Evolutionary conservation across 2,329 filamentous ascomycete species (phyloP).

Genomic region (Fusarium camptoceras): DNA sequence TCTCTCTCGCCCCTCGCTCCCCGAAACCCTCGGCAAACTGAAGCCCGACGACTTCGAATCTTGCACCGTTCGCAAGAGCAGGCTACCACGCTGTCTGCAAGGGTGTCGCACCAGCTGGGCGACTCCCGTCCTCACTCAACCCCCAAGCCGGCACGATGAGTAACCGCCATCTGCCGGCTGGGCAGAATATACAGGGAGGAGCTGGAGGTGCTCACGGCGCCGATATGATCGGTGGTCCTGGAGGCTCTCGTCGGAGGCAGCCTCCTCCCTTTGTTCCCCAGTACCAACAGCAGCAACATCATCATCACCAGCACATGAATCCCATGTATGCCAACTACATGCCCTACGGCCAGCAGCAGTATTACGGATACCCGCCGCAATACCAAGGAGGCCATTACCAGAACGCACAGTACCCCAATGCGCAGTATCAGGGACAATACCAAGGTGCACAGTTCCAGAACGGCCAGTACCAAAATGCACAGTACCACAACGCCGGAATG

Average conservation of each 20-base stretch:
- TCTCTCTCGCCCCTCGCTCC: conserved; percentile 10
- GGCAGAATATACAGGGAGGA: conserved; percentile 70
- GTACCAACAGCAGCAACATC: conserved; percentile 52
- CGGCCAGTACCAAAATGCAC: conserved; percentile 46
- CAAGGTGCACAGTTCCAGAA: conserved; percentile 57
- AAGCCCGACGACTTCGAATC: conserved; percentile 30
- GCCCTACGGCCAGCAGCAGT: conserved; percentile 59
- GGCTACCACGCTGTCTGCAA: conserved; percentile 37
- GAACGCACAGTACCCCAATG: conserved; percentile 40
- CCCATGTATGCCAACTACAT: conserved; percentile 65
- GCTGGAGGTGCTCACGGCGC: conserved; percentile 50
- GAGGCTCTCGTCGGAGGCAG: conserved; percentile 55
- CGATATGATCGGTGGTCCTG: conserved; percentile 52
- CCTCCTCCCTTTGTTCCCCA: conserved; percentile 55
- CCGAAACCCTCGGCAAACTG: conserved; percentile 39
- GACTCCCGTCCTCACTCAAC: conserved; percentile 50
- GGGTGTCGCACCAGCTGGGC: conserved; percentile 52
- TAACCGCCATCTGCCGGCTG: conserved; percentile 80
- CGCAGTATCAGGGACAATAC: conserved; percentile 41
- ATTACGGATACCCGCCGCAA: conserved; percentile 69
- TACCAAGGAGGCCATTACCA: conserved; percentile 55
- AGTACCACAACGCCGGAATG: conserved; percentile 51
- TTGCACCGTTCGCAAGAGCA: conserved; percentile 29
- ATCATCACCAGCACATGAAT: conserved; percentile 57
- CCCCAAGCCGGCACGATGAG: conserved; percentile 82